Conservation (phyloP, 2,329 filamentous ascomycete genomes). For the Hypoxylon sp. region DNA sequence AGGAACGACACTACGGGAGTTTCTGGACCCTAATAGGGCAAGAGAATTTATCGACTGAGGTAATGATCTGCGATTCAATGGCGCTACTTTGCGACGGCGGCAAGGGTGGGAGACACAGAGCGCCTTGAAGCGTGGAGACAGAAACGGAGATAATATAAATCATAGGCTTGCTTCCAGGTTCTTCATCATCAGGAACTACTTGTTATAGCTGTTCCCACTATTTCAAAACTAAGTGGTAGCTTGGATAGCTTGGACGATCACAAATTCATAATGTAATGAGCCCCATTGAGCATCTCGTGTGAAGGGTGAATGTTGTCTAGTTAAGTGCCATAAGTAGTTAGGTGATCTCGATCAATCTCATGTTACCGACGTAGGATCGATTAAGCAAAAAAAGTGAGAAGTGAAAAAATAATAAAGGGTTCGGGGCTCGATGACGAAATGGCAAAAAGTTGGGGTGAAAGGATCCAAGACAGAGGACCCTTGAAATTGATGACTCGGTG, state of each 20-base stretch:
- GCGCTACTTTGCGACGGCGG: conserved; percentile 51
- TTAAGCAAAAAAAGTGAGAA: conserved; percentile 25
- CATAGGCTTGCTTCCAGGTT: conserved; percentile 27
- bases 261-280: conserved; percentile 13
- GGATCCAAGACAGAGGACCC: conserved; percentile 32
- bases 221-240: conserved; percentile 30
- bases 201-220: conserved; percentile 34
- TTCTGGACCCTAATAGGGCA: conserved; percentile 51
- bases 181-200: conserved; percentile 31
- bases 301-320: conserved; percentile 14
- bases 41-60: conserved; percentile 49
- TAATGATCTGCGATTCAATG: conserved; percentile 54
- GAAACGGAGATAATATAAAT: conserved; percentile 36
- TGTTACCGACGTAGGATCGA: conserved; percentile 33
- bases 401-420: conserved; percentile 34
- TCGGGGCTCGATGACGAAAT: conserved; percentile 45
- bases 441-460: conserved; percentile 34
- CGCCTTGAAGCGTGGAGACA: conserved; percentile 33
- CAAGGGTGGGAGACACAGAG: conserved; percentile 42
- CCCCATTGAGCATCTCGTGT: conserved; percentile 24
- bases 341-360: conserved; percentile 18
- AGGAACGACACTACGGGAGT: conserved; percentile 47
- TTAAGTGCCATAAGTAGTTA: conserved; percentile 9
- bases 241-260: conserved; percentile 26
- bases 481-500: conserved; percentile 41